phyloP scores from a whole-genome alignment of 257 asterid species.

The Verbascum thapsus region DNA sequence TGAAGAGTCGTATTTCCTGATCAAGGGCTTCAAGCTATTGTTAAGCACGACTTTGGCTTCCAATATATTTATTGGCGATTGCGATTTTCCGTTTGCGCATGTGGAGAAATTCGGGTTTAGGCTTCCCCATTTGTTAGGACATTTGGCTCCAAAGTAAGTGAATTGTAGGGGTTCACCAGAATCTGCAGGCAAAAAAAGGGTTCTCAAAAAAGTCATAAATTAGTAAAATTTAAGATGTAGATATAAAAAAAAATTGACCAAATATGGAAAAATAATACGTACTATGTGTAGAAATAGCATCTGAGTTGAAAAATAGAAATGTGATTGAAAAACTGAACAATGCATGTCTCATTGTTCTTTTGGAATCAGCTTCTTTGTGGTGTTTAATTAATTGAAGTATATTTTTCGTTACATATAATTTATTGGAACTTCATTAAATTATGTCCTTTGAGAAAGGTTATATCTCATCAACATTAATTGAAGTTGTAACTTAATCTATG shows the following conservation, averaged over 20 bases:
- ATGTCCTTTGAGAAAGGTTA: no score
- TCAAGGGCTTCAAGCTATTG: conserved; percentile 44
- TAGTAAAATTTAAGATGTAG: no score
- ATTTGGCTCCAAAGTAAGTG: conserved; percentile 49
- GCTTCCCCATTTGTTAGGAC: conserved; percentile 54
- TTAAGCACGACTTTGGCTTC: conserved; percentile 28
- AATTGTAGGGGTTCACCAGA: conserved; percentile 29
- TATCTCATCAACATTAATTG: no score
- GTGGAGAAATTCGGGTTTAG: conserved; percentile 43
- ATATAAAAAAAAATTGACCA: not conserved
- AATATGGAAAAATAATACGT: not conserved
- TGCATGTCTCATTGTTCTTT: no score
- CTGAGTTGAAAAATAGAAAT: not conserved
- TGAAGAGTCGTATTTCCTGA: conserved; percentile 29
- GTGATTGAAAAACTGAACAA: conserved; percentile 5
- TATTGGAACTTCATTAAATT: no score
- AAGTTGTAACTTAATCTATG: no score
- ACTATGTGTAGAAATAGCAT: conserved; percentile 12
- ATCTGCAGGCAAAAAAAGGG: not conserved
- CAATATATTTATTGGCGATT: conserved; percentile 50
- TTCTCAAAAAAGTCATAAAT: not conserved
- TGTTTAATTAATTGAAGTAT: no score
- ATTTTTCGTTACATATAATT: no score
- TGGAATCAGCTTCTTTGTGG: no score
- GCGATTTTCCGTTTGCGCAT: conserved; percentile 50